These are phyloP conservation scores for Drechslera avenae DNA, from an alignment of 2,329 filamentous ascomycete species.

Conservation along the genomic window DNA sequence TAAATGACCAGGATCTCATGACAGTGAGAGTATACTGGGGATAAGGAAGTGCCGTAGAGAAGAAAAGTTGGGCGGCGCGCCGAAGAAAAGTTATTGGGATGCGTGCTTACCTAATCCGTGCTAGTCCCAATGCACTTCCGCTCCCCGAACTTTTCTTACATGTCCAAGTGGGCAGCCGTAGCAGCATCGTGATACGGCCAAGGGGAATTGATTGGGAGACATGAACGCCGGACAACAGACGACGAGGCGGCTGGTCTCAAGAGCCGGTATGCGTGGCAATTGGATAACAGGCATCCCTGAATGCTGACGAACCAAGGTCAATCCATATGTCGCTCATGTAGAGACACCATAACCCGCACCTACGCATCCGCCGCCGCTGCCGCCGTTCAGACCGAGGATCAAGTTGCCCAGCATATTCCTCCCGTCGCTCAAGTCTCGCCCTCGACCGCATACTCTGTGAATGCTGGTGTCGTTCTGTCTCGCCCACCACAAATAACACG, in stretches of 20 bases:
- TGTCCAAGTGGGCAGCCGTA: conserved; percentile 14
- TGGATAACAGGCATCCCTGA: neutral
- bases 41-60: conserved; percentile 82
- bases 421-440: conserved; percentile 49
- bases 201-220: conserved; percentile 18
- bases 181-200: conserved; percentile 13
- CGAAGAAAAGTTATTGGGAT: conserved; percentile 25
- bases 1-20: conserved; percentile 81
- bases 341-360: conserved; percentile 46
- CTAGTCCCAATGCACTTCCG: conserved; percentile 39
- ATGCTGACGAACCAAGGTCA: conserved; percentile 45
- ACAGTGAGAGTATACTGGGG: conserved; percentile 75
- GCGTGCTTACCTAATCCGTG: conserved; percentile 20
- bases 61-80: conserved; percentile 44
- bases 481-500: conserved; percentile 87
- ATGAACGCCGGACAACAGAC: conserved; percentile 54
- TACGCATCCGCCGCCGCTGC: conserved; percentile 46
- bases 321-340: conserved; percentile 55
- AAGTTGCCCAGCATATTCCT: conserved; percentile 37
- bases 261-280: conserved; percentile 41
- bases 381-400: conserved; percentile 43
- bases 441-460: conserved; percentile 51
- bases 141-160: conserved; percentile 38
- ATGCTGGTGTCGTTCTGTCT: conserved; percentile 79
- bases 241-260: conserved; percentile 50